Evolutionary conservation across 129 eudicot species (phyloP).

Genomic region (Artemisia annua): DNA sequence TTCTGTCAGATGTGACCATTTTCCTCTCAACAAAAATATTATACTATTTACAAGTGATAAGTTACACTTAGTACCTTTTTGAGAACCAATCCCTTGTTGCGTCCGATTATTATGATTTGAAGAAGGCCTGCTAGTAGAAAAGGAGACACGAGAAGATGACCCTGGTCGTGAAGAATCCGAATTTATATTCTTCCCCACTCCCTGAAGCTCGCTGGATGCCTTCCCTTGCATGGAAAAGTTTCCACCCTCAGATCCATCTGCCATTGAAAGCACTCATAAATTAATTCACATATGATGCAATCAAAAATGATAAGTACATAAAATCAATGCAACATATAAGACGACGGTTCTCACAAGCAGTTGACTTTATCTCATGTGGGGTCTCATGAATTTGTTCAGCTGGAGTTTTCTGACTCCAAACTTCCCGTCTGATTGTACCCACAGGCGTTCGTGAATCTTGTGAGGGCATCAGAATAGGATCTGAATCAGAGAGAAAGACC

Average conservation of each 20-base stretch:
- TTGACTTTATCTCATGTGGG: conserved; percentile 39
- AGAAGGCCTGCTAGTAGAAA: conserved; percentile 24
- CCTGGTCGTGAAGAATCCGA: conserved; percentile 38
- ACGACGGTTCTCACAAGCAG: conserved; percentile 37
- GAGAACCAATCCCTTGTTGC: conserved; percentile 34
- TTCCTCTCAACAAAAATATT: too few species aligned
- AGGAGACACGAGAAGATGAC: too few species aligned
- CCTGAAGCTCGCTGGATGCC: conserved; percentile 28
- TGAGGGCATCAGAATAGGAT: conserved; percentile 60
- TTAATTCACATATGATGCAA: too few species aligned
- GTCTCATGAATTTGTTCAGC: conserved; percentile 33
- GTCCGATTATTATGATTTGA: conserved; percentile 30
- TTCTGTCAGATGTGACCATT: neutral
- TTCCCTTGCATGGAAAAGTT: conserved; percentile 42
- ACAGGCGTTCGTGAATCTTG: conserved; percentile 51
- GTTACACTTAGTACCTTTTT: conserved; percentile 22
- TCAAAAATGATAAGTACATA: conserved; percentile 1
- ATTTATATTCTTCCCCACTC: conserved; percentile 50
- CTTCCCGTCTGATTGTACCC: conserved; percentile 57
- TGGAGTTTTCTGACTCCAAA: conserved; percentile 41
- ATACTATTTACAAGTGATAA: neutral
- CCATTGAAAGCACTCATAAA: conserved; percentile 11
- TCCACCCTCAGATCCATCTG: conserved; percentile 41
- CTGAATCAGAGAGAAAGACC: conserved; percentile 50
- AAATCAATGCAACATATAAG: neutral